Evolutionary conservation across 306 rosid species (phyloP), one percentile per base, ranked within the genome.

Genomic region (Cercis canadensis): DNA sequence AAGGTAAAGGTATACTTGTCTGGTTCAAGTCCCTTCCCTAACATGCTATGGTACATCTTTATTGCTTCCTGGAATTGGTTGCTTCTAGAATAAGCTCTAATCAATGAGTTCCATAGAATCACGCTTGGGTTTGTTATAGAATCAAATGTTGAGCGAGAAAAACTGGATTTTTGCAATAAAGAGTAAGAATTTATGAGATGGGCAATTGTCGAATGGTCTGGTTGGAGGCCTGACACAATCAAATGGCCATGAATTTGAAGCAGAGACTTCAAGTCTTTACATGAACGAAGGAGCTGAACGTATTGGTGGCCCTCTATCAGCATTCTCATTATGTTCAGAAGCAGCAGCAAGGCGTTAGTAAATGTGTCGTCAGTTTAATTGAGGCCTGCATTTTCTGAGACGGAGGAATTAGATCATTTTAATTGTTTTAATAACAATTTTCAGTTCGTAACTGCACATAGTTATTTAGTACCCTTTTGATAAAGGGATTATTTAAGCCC

Each of bases 1-100:
- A 86, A 88, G 63, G 86, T 84, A 57, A 86, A 86, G 4, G 91
- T 88, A 52, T 79, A 88, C 66, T 88, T 88, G 69, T 88, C 95
- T 5, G 95, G 91, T 72, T 84, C 75, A 10, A 78, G 8, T 4
- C 89, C 89, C 15, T 18, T 69, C 18, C 53, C 67, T 12, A 82
- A 60, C 86, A 86, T 77, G 57, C 55, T 60, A 41, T 68, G 83
- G 52, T 84, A 89, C 82, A 86, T 62, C 15, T 57, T 53, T 34
- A 70, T 54, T 10, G 86, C 89, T 44, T 84, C 65, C 21, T 52
- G 65, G 79, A 66, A 78, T 3, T 72, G 18, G 0, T 76, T 74
- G 49, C 69, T 61, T 41, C 78, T 84, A 6, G 84, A 67, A 18
- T 82, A 76, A 24, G 86, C 89, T 82, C 89, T 84, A 39, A 89